Base-by-base conservation (phyloP, 768 basidiomycete genomes). In the Podaxis sp. region DNA sequence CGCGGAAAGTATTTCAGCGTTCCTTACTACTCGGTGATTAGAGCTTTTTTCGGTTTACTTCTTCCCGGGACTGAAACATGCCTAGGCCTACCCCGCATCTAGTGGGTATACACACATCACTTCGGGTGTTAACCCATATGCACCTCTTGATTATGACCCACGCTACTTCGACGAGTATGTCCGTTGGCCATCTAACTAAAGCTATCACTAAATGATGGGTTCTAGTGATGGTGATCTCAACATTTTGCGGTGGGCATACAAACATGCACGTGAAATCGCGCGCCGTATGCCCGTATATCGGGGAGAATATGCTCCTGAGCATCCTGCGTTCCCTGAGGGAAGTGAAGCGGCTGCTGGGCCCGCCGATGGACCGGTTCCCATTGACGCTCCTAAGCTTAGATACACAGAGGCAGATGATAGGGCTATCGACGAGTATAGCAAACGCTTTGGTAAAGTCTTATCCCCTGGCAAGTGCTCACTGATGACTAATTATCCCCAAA, bases 211-310 rank as follows among this genome's bases (percentile, higher is more conserved):
- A 46, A 47, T 15, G n/a, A 15, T 52, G 13, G 52, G 49, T 59
- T 61, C 24, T 4, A 81, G 79, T 13, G 70, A 74, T 2, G 75
- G 75, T 9, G 84, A 85, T 66, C 22, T 88, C 5, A 77, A 69
- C 0, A 71, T 79, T 22, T 64, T 87, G 50, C 74, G 74, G 57
- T 83, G 83, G 77, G 75, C 68, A 0, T 89, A 87, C 70, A 89
- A 89, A 65, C 79, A 77, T 57, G 58, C 69, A 3, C 78, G 86
- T 1, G 87, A 89, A 72, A 64, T 84, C 9, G 73, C 76, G 3
- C 80, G 88, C 38, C 82, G 87, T 15, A 85, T 86, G 80, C 67
- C 74, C 4, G 54, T 66, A 29, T 81, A 76, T 64, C 73, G 76
- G 46, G 82, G 82, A 1, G 80, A 80, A 55, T 65, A 75, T 7